Evolutionary conservation across 176 grass and related monocot species (phyloP).

Genomic region (Microstegium vimineum): DNA sequence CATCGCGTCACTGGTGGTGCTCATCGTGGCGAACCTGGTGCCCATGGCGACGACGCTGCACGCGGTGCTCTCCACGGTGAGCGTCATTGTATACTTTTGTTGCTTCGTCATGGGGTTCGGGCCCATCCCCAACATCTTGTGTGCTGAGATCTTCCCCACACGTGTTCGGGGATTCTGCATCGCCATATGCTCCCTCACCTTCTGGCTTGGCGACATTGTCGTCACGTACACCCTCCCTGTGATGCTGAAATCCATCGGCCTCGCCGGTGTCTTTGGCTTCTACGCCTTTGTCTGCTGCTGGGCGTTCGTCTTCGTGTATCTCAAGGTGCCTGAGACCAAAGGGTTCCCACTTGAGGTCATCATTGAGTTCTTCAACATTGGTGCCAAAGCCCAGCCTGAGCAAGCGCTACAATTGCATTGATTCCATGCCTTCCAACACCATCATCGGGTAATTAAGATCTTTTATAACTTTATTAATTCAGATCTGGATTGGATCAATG

Average conservation of each 20-base stretch:
- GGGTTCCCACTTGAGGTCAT: conserved; percentile 81
- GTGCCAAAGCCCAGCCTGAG: conserved; percentile 18
- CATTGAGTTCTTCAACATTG: conserved; percentile 79
- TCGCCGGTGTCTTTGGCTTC: conserved; percentile 62
- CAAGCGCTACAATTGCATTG: not conserved
- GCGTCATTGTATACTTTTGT: conserved; percentile 79
- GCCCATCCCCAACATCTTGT: conserved; percentile 87
- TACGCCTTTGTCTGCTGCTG: conserved; percentile 67
- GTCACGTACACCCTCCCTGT: conserved; percentile 73
- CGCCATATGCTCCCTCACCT: conserved; percentile 73
- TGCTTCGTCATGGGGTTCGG: conserved; percentile 94
- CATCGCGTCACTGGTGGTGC: conserved; percentile 38
- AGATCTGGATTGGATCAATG: not conserved
- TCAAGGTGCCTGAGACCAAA: conserved; percentile 88
- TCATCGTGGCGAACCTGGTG: conserved; percentile 49
- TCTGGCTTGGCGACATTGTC: conserved; percentile 72
- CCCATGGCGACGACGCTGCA: conserved; percentile 37
- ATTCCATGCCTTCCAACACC: not conserved
- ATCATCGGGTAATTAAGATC: not conserved
- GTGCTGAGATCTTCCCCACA: conserved; percentile 80
- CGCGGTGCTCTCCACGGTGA: conserved; percentile 59
- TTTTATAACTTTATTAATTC: not conserved
- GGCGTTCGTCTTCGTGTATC: conserved; percentile 53
- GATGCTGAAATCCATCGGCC: conserved; percentile 57
- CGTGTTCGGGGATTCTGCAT: conserved; percentile 64